Evolutionary conservation across 208 protist genomes (phyloP).

Genomic region (Trypanosoma mega): DNA sequence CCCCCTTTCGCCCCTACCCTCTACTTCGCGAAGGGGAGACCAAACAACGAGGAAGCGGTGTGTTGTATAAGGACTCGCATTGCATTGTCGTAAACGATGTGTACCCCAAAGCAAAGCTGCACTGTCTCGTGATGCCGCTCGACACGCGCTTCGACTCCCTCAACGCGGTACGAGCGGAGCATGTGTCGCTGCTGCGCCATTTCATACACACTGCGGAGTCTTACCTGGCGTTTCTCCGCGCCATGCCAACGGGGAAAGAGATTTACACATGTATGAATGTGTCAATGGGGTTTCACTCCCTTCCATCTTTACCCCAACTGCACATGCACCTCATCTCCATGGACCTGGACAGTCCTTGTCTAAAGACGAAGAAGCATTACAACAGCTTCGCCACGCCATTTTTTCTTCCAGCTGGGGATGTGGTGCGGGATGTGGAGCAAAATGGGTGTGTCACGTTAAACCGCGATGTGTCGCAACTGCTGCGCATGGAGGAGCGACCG

Average conservation of each 20-base stretch:
- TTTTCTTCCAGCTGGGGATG: slow-evolving; percentile 65
- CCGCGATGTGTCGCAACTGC: slow-evolving; percentile 48
- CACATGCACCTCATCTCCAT: slow-evolving; percentile 86
- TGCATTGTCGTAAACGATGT: slow-evolving; percentile 84
- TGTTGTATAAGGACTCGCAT: slow-evolving; percentile 74
- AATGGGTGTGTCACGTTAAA: slow-evolving; percentile 74
- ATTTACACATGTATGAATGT: slow-evolving; percentile 39
- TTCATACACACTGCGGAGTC: slow-evolving; percentile 48
- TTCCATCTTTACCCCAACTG: slow-evolving; percentile 83
- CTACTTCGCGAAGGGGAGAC: slow-evolving; percentile 28
- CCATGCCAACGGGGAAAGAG: slow-evolving; percentile 1
- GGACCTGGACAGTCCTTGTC: slow-evolving; percentile 73
- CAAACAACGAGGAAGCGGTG: slow-evolving; percentile 36
- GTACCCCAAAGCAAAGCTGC: slow-evolving; percentile 82
- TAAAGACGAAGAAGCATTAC: slow-evolving; percentile 89
- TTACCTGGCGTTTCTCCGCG: slow-evolving; percentile 55
- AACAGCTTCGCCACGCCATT: slow-evolving; percentile 90
- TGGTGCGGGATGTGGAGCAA: slow-evolving; percentile 60
- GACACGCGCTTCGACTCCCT: slow-evolving; percentile 62
- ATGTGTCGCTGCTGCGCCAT: slow-evolving; percentile 58
- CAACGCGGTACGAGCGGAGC: slow-evolving; percentile 41
- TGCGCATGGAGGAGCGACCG: slow-evolving; percentile 63
- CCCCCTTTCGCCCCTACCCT: slow-evolving; percentile 51
- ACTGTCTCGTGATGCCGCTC: slow-evolving; percentile 82
- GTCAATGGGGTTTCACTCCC: slow-evolving; percentile 79